A percentile compares a stretch with the other conserved stretches of the same genome.
These are phyloP conservation scores for Plasmodium relictum DNA, from an alignment of 169 alveolate genomes.

Conservation along the genomic window DNA sequence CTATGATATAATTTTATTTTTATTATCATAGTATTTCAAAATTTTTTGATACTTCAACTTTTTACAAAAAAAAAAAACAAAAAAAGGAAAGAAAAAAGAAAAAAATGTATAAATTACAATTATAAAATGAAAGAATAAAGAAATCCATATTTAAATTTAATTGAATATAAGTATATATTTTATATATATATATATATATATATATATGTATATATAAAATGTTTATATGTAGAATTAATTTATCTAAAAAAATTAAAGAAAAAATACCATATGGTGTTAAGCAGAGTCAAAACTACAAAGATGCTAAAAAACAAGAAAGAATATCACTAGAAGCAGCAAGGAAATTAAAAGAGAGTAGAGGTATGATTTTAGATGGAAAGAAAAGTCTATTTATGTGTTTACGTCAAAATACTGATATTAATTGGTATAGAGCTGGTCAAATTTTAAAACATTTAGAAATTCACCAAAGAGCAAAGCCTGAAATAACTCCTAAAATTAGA, in stretches of 20 bases:
- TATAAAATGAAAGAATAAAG: background rate
- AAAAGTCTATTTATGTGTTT: conserved; percentile 83
- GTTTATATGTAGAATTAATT: conserved; percentile 29
- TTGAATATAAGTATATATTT: too few relatives aligned
- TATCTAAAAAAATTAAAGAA: conserved; percentile 45
- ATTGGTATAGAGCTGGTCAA: conserved; percentile 85
- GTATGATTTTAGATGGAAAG: conserved; percentile 84
- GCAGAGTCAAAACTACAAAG: conserved; percentile 83
- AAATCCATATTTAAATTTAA: too few relatives aligned
- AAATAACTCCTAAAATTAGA: conserved; percentile 71
- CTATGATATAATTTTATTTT: too few relatives aligned
- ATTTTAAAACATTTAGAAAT: conserved; percentile 85
- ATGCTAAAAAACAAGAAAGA: conserved; percentile 83
- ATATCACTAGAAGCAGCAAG: conserved; percentile 82
- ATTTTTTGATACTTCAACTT: too few relatives aligned
- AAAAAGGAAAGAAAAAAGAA: too few relatives aligned
- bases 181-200: too few relatives aligned
- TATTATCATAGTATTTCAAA: too few relatives aligned
- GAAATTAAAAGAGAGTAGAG: conserved; percentile 81
- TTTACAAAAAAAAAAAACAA: too few relatives aligned
- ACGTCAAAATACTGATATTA: conserved; percentile 83
- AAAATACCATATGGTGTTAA: conserved; percentile 74
- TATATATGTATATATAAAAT: conserved; percentile 11
- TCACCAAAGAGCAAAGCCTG: conserved; percentile 83
- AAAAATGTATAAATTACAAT: too few relatives aligned